A percentile compares a stretch with the other conserved stretches of the same genome.
These are phyloP conservation scores for Ascocoryne sarcoides DNA, from an alignment of 2,329 filamentous ascomycete species.

Conservation along the genomic window DNA sequence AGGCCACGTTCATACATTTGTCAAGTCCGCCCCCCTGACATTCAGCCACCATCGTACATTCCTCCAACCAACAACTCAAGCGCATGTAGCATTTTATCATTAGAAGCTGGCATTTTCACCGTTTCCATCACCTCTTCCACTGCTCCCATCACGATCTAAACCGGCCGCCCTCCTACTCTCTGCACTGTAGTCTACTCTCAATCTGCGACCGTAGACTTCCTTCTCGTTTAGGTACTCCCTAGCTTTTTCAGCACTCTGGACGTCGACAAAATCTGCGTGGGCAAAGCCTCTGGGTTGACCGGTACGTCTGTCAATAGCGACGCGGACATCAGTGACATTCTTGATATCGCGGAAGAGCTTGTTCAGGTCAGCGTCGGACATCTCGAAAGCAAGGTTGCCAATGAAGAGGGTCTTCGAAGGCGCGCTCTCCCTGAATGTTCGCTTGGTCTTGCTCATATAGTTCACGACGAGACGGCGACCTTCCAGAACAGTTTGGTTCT, in stretches of 20 bases:
- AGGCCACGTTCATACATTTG: not conserved
- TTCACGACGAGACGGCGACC: constrained; percentile 57
- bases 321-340: constrained; percentile 66
- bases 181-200: constrained; percentile 54
- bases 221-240: constrained; percentile 46
- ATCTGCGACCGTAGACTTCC: constrained; percentile 53
- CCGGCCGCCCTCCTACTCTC: constrained; percentile 6
- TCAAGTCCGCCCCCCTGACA: not conserved
- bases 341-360: constrained; percentile 62
- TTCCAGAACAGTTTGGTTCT: constrained; percentile 52
- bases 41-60: not conserved
- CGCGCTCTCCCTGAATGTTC: constrained; percentile 25
- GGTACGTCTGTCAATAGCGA: constrained; percentile 73
- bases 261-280: constrained; percentile 69
- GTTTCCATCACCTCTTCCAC: not conserved
- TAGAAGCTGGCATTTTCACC: not conserved
- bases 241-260: constrained; percentile 55
- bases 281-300: constrained; percentile 78
- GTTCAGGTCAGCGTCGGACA: constrained; percentile 76
- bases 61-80: not conserved
- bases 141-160: constrained; percentile 1
- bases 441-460: constrained; percentile 32
- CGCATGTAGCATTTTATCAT: not conserved
- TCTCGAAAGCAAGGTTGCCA: constrained; percentile 79
- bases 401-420: constrained; percentile 67